Conservation (phyloP, 129 eudicot species). For the Flaveria linearis region DNA sequence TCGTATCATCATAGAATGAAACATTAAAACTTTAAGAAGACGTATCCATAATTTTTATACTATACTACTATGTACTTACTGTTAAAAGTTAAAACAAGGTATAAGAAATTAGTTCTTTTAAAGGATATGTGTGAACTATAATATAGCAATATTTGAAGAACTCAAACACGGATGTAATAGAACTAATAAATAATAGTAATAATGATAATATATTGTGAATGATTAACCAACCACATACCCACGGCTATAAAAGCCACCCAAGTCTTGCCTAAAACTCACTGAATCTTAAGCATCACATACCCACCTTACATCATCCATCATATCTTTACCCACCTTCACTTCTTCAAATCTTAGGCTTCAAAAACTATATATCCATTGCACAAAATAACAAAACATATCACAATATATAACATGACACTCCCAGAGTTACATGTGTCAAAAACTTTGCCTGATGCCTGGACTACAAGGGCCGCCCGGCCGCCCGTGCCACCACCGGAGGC, state of each 20-base stretch:
- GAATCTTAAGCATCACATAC: slow-evolving; percentile 41
- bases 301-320: slow-evolving; percentile 14
- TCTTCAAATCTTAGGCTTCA: slow-evolving; percentile 28
- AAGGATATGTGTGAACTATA: not conserved
- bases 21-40: no score
- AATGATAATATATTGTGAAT: slow-evolving; percentile 1
- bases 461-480: slow-evolving; percentile 68
- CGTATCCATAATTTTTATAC: no score
- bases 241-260: slow-evolving; percentile 38
- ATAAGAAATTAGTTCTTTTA: not conserved
- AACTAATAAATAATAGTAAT: not conserved
- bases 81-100: not conserved
- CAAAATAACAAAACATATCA: slow-evolving; percentile 26
- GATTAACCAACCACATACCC: not conserved
- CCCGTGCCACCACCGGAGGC: slow-evolving; percentile 73
- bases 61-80: not conserved
- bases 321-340: slow-evolving; percentile 9
- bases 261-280: slow-evolving; percentile 31
- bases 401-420: slow-evolving; percentile 45
- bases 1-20: no score
- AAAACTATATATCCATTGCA: not conserved
- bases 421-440: slow-evolving; percentile 51
- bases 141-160: not conserved
- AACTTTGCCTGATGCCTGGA: slow-evolving; percentile 80
- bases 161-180: not conserved